Conservation (phyloP, 2,329 filamentous ascomycete genomes). For the Ophiocordyceps australis region DNA sequence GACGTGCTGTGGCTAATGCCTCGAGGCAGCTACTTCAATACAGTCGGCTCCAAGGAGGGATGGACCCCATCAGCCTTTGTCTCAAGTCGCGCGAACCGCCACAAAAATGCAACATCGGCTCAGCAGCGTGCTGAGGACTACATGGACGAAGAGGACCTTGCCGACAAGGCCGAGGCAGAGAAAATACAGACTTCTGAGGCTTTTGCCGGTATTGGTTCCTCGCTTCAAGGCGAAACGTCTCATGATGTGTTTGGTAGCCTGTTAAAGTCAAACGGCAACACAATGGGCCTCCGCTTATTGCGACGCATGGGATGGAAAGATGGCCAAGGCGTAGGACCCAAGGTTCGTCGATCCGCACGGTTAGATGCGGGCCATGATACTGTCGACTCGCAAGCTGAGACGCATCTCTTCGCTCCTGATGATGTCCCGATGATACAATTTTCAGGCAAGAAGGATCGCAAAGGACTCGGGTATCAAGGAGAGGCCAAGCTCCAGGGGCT, state of each 20-base stretch:
- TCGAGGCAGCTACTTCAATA: slow-evolving; percentile 82
- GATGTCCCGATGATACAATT: slow-evolving; percentile 54
- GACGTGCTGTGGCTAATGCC: neutral
- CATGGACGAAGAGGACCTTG: slow-evolving; percentile 95
- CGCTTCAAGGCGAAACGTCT: slow-evolving; percentile 31
- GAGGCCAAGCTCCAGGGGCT: slow-evolving; percentile 31
- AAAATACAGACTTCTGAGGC: slow-evolving; percentile 53
- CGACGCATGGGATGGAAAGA: slow-evolving; percentile 93
- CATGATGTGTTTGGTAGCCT: slow-evolving; percentile 48
- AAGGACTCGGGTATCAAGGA: slow-evolving; percentile 50
- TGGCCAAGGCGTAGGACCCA: slow-evolving; percentile 83
- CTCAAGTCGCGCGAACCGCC: slow-evolving; percentile 68
- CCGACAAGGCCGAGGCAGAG: slow-evolving; percentile 64
- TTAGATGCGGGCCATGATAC: slow-evolving; percentile 28
- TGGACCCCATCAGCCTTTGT: slow-evolving; percentile 89
- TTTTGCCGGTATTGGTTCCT: slow-evolving; percentile 61
- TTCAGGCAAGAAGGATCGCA: slow-evolving; percentile 45
- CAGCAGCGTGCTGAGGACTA: slow-evolving; percentile 70
- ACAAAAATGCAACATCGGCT: slow-evolving; percentile 41
- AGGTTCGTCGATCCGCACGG: slow-evolving; percentile 55
- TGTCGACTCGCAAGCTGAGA: slow-evolving; percentile 21
- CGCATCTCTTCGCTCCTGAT: slow-evolving; percentile 71
- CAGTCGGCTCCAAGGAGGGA: slow-evolving; percentile 94
- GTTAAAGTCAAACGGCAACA: slow-evolving; percentile 56
- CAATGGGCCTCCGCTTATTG: slow-evolving; percentile 70